Percentiles rank a stretch among this genome's conserved stretches.
Evolutionary conservation across 2,329 filamentous ascomycete genomes (phyloP).

Genomic region (Aspergillus sp.): DNA sequence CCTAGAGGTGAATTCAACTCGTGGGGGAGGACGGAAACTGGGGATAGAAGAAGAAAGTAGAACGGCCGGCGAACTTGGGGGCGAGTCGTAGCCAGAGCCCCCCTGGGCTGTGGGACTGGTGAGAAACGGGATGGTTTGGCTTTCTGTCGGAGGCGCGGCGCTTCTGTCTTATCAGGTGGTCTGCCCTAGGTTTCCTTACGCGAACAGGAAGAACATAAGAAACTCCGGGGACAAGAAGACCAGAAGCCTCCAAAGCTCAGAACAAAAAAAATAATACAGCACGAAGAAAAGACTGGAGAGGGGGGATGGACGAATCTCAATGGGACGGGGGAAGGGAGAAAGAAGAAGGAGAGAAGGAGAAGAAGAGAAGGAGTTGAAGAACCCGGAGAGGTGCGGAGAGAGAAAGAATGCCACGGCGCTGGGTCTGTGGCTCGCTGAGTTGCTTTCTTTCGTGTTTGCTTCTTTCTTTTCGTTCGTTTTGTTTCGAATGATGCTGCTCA

Average conservation of each 20-base stretch:
- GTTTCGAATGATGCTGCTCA: background rate
- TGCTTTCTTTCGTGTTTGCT: background rate
- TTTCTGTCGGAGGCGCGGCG: background rate
- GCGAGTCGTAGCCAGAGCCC: background rate
- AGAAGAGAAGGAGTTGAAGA: conserved; percentile 3
- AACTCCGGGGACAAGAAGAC: background rate
- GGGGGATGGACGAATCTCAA: background rate
- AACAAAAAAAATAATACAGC: background rate
- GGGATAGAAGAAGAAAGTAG: background rate
- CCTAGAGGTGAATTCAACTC: background rate
- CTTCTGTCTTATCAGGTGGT: background rate
- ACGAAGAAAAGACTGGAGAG: background rate
- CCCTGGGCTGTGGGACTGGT: conserved; percentile 4
- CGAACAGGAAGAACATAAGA: background rate
- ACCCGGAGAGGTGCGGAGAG: conserved; percentile 1
- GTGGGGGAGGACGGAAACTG: no score
- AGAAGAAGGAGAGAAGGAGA: conserved; percentile 5
- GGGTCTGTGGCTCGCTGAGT: no score
- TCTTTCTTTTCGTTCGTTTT: background rate
- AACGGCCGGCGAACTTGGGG: background rate
- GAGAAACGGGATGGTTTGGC: background rate
- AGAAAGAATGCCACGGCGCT: background rate
- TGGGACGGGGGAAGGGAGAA: conserved; percentile 1
- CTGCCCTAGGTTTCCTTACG: background rate
- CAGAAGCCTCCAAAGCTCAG: background rate